Evolutionary conservation across 2,329 filamentous ascomycete genomes (phyloP), one percentile per base, ranked within the genome.

Genomic region (Venturia effusa): DNA sequence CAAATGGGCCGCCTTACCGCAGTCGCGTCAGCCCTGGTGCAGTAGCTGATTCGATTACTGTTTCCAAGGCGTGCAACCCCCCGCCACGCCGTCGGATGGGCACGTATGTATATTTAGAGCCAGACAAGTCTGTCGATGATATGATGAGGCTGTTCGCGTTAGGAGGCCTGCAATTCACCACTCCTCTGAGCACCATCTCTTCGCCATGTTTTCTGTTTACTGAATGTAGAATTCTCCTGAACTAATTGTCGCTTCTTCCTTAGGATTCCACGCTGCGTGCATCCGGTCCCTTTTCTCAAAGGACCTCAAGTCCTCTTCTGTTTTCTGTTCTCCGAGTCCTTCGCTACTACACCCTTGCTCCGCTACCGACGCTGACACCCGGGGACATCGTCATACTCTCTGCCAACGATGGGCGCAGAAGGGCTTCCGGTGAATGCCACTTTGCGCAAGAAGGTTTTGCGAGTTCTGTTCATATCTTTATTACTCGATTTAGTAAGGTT

Each of bases 381-480:
- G 48, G 48, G 48, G 48, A 54, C 10, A 32, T 55, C 22, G 48
- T 10, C 24, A 32, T 3, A 55, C 48, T 1, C 22, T n/a, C 19
- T 7, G 34, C 27, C 51, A 57, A 27, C 59, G 27, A 60, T 60
- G 59, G 45, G 45, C 17, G 34, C 59, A 40, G 34, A 32, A 15
- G 67, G 75, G 61, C 70, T 73, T 64, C 71, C 74, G 13, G 73
- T 80, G 54, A 70, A 77, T 51, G 71, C 75, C 63, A 71, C 76
- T 63, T 75, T 80, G 74, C 86, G 92, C 67, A 96, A 90, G 78
- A 87, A 82, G 78, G 92, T 97, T 68, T 81, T 97, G 67, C 87
- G 83, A 71, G 91, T 97, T 69, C 84, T 97, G 67, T 92, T 96
- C 75, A 81, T 94, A 67, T 97, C 93, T 63, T 81, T 97, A 48